These are phyloP conservation scores for Melanomma pulvis-pyrius DNA, from an alignment of 495 filamentous ascomycete species.

Conservation along the genomic window DNA sequence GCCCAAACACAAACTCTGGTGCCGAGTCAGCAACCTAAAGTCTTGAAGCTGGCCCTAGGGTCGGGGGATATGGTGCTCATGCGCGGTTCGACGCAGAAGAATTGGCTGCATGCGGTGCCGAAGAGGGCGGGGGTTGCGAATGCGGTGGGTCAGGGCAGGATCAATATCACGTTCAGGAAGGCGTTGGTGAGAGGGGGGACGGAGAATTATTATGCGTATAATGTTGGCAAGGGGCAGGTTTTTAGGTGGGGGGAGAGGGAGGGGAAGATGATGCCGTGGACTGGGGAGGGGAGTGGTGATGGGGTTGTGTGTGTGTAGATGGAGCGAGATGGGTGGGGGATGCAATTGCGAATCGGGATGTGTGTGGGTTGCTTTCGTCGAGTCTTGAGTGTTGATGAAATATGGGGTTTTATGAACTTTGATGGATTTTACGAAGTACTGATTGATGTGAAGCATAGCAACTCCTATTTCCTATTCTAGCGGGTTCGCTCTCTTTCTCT, in stretches of 20 bases:
- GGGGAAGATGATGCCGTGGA: conserved; percentile 56
- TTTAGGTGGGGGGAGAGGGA: conserved; percentile 62
- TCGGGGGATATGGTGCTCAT: conserved; percentile 76
- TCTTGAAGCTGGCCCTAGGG: conserved; percentile 62
- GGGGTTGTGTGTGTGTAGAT: background rate
- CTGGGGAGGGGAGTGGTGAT: background rate
- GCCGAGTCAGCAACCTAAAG: conserved; percentile 44
- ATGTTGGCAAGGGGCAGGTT: conserved; percentile 66
- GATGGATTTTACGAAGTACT: too few species aligned
- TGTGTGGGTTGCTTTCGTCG: too few species aligned
- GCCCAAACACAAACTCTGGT: too few species aligned
- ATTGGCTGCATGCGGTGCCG: conserved; percentile 76
- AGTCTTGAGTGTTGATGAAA: too few species aligned
- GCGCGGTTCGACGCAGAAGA: conserved; percentile 66
- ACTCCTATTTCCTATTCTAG: too few species aligned
- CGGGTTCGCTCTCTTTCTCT: too few species aligned
- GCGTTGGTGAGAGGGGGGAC: conserved; percentile 66
- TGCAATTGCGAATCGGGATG: background rate
- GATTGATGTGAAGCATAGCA: too few species aligned
- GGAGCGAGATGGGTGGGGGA: too few species aligned
- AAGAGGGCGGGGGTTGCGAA: conserved; percentile 61
- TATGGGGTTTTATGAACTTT: too few species aligned
- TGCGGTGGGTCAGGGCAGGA: conserved; percentile 60
- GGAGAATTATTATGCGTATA: conserved; percentile 75
- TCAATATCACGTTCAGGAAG: conserved; percentile 75